Percentiles rank a stretch among this genome's conserved stretches.
Conservation (phyloP, 164 flowering plant genomes). For the Magnolia kwangsiensis region DNA sequence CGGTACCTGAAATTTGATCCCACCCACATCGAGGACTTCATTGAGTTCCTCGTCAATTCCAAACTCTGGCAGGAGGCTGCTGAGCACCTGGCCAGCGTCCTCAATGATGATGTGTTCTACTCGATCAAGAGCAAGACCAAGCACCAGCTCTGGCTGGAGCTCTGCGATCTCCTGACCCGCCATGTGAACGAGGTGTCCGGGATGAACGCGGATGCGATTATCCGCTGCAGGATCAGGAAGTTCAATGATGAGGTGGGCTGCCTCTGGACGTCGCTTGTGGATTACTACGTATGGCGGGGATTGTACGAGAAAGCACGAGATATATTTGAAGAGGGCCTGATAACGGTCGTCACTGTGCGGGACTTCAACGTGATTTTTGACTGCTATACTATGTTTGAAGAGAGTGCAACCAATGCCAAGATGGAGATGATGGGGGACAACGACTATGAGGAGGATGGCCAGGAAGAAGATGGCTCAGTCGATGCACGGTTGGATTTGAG, state of each 20-base stretch:
- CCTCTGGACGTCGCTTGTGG: conserved; percentile 90
- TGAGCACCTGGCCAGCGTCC: conserved; percentile 78
- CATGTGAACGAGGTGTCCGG: conserved; percentile 81
- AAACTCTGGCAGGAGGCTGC: conserved; percentile 83
- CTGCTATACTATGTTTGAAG: conserved; percentile 83
- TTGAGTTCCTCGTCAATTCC: conserved; percentile 73
- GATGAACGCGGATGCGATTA: conserved; percentile 88
- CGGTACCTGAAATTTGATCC: conserved; percentile 94
- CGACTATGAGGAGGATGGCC: conserved; percentile 53
- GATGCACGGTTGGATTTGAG: conserved; percentile 44
- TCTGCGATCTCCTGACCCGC: conserved; percentile 75
- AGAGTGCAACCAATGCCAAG: conserved; percentile 63
- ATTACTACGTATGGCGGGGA: conserved; percentile 73
- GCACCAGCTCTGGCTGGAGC: conserved; percentile 82
- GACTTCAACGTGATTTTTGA: conserved; percentile 91
- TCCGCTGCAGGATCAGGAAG: conserved; percentile 90
- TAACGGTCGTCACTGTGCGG: conserved; percentile 82
- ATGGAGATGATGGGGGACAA: conserved; percentile 58
- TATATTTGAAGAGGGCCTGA: conserved; percentile 89
- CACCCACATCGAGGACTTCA: conserved; percentile 79
- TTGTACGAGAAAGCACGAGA: conserved; percentile 87
- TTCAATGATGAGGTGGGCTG: conserved; percentile 91
- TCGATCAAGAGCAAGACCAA: conserved; percentile 85
- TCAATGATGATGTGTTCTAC: conserved; percentile 78
- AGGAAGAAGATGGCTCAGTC: conserved; percentile 23